Conservation (phyloP, 148 eudicot genomes). For the Gaultheria prostrata region DNA sequence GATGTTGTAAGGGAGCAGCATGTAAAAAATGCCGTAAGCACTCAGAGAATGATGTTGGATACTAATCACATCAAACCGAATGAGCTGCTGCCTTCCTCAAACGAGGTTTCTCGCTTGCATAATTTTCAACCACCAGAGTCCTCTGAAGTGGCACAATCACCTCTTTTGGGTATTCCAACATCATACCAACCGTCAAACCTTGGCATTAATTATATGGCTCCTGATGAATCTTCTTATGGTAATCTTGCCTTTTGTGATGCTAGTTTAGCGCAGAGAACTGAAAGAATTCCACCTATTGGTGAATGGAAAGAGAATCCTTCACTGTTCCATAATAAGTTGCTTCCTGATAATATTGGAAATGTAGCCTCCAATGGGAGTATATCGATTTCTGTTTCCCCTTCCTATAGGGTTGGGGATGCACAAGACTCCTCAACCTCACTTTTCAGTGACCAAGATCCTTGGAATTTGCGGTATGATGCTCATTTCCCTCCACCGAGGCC, state of each 20-base stretch:
- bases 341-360: slow-evolving; percentile 29
- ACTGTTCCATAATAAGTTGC: slow-evolving; percentile 29
- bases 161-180: slow-evolving; percentile 22
- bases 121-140: slow-evolving; percentile 28
- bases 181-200: slow-evolving; percentile 21
- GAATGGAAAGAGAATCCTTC: slow-evolving; percentile 40
- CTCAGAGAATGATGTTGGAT: slow-evolving; percentile 22
- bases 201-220: slow-evolving; percentile 26
- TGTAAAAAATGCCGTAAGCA: slow-evolving; percentile 11
- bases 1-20: slow-evolving; percentile 20
- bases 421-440: slow-evolving; percentile 59
- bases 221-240: slow-evolving; percentile 25
- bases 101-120: slow-evolving; percentile 29
- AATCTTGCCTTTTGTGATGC: slow-evolving; percentile 32
- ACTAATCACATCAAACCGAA: slow-evolving; percentile 24
- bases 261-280: slow-evolving; percentile 33
- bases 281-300: slow-evolving; percentile 30
- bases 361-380: slow-evolving; percentile 23
- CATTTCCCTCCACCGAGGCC: slow-evolving; percentile 80
- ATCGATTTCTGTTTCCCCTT: slow-evolving; percentile 29
- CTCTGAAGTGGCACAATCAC: slow-evolving; percentile 34
- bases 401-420: slow-evolving; percentile 39
- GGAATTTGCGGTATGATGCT: slow-evolving; percentile 54
- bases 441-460: slow-evolving; percentile 76
- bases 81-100: slow-evolving; percentile 28